A percentile compares a stretch with the other conserved stretches of the same genome.
phyloP scores from a whole-genome alignment of 805 yeast genomes.

The Ogataea henricii region DNA sequence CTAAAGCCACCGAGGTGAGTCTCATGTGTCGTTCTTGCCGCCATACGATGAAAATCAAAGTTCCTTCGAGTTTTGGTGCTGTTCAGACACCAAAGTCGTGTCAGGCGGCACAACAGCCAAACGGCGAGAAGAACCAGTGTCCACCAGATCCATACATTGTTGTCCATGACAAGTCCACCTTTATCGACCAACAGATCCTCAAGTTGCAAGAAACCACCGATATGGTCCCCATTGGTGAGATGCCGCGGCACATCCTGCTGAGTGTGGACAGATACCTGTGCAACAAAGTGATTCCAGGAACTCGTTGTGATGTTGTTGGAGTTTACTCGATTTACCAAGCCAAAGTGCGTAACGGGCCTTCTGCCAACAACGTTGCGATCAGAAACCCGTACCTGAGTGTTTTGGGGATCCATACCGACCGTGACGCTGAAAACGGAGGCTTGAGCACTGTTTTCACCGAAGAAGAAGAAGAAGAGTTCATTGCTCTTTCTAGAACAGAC shows the following conservation, averaged over 20 bases:
- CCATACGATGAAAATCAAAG: conserved; percentile 66
- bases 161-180: conserved; percentile 90
- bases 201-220: conserved; percentile 98
- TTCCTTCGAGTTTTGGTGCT: conserved; percentile 70
- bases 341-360: conserved; percentile 50
- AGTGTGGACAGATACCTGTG: conserved; percentile 89
- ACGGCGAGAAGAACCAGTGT: conserved; percentile 59
- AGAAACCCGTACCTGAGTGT: conserved; percentile 89
- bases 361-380: conserved; percentile 73
- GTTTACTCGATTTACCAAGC: conserved; percentile 89
- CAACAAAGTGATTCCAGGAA: conserved; percentile 92
- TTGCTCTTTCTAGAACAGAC: conserved; percentile 78
- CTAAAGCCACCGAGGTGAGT: conserved; percentile 83
- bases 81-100: conserved; percentile 69
- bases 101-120: conserved; percentile 54
- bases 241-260: conserved; percentile 90
- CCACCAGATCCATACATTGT: conserved; percentile 92
- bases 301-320: conserved; percentile 88
- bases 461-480: conserved; percentile 91
- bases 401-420: conserved; percentile 82
- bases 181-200: conserved; percentile 91
- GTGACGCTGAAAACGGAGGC: conserved; percentile 53
- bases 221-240: conserved; percentile 98
- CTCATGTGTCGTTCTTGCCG: conserved; percentile 87
- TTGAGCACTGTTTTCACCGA: conserved; percentile 67